Conservation (phyloP, 345 rosid genomes). For the Brassica cretica region DNA sequence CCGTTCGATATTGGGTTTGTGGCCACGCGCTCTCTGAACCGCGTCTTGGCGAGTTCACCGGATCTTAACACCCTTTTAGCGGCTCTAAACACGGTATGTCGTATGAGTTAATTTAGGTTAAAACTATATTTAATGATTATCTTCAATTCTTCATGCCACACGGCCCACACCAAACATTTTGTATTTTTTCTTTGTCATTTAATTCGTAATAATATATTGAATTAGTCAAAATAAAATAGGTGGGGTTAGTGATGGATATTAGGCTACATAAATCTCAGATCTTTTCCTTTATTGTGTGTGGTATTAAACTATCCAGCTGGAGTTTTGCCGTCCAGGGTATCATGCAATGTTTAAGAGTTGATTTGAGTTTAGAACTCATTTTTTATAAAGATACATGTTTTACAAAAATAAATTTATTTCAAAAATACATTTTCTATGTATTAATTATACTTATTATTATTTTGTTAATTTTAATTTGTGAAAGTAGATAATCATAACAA, state of each 20-base stretch:
- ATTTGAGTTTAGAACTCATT: neutral
- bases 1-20: constrained; percentile 93
- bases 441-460: no score
- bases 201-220: neutral
- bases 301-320: constrained; percentile 31
- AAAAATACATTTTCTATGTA: no score
- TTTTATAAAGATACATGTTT: neutral
- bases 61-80: constrained; percentile 79
- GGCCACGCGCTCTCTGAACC: constrained; percentile 66
- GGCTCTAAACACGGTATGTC: constrained; percentile 75
- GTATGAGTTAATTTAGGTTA: neutral
- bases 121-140: constrained; percentile 8
- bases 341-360: neutral
- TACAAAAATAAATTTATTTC: no score
- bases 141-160: neutral
- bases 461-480: no score
- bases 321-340: constrained; percentile 22
- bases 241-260: constrained; percentile 12
- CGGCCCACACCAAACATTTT: constrained; percentile 8
- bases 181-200: neutral
- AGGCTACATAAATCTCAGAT: neutral
- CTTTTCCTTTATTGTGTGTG: neutral
- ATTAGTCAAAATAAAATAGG: constrained; percentile 11
- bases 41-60: constrained; percentile 59
- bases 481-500: no score